These are phyloP conservation scores for Calocera viscosa DNA, from an alignment of 768 basidiomycete species.

Conservation along the genomic window DNA sequence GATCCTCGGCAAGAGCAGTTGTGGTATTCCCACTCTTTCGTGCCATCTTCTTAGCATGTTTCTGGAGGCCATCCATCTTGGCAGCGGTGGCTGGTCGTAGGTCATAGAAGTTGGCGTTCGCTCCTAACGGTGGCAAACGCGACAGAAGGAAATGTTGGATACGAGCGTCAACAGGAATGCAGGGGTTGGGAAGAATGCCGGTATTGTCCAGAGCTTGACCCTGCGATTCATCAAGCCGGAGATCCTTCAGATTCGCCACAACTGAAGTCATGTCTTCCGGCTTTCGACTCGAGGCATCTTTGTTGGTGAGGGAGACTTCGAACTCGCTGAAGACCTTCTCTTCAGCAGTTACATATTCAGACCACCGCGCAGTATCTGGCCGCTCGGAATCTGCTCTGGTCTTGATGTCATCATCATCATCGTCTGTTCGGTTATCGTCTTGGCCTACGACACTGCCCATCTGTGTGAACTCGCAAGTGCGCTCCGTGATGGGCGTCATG, in stretches of 20 bases:
- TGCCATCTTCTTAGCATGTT: constrained; percentile 40
- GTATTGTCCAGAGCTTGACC: neutral
- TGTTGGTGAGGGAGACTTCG: neutral
- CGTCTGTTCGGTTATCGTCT: constrained; percentile 17
- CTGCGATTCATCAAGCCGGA: neutral
- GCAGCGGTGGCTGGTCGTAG: constrained; percentile 28
- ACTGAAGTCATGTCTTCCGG: neutral
- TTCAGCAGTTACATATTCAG: neutral
- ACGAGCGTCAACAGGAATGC: constrained; percentile 66
- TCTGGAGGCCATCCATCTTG: constrained; percentile 58
- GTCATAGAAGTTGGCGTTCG: constrained; percentile 26
- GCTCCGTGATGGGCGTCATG: constrained; percentile 96
- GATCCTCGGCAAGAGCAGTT: constrained; percentile 20
- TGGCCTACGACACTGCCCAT: constrained; percentile 9
- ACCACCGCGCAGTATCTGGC: neutral
- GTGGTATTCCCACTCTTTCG: constrained; percentile 17
- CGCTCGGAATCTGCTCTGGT: neutral
- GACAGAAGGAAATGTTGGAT: constrained; percentile 54
- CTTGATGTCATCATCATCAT: constrained; percentile 20
- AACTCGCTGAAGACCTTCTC: neutral
- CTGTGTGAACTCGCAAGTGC: constrained; percentile 69
- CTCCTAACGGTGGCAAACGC: constrained; percentile 35
- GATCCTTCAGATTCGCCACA: neutral
- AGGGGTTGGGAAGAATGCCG: constrained; percentile 57
- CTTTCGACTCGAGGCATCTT: neutral